These are phyloP conservation scores for Suhomyces prunicola DNA, from an alignment of 805 yeast genomes.

Conservation along the genomic window DNA sequence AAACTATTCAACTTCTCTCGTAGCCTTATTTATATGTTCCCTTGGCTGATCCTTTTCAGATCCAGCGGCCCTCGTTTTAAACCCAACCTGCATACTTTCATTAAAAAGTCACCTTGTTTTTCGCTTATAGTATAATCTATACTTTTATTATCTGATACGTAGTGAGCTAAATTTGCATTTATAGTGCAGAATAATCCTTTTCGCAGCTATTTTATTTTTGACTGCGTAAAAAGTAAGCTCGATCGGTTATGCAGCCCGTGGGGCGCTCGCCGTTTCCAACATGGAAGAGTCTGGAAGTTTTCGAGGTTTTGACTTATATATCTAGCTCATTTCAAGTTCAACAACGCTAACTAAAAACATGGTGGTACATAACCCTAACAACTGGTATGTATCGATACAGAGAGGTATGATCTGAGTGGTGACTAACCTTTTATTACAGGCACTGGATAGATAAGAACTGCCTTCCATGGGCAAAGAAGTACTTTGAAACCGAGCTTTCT, in stretches of 20 bases:
- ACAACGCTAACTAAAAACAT: slow-evolving; percentile 21
- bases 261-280: background rate
- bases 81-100: background rate
- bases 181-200: background rate
- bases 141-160: background rate
- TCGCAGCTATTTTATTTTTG: background rate
- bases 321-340: background rate
- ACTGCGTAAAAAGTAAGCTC: background rate
- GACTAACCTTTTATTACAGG: slow-evolving; percentile 31
- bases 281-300: slow-evolving; percentile 1
- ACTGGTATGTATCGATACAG: slow-evolving; percentile 47
- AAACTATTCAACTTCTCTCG: background rate
- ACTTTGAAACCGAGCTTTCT: slow-evolving; percentile 41
- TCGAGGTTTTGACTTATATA: background rate
- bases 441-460: slow-evolving; percentile 74
- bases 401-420: background rate
- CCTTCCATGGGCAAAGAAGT: slow-evolving; percentile 58
- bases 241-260: slow-evolving; percentile 1
- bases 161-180: background rate
- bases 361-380: slow-evolving; percentile 72
- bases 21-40: background rate
- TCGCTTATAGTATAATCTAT: background rate
- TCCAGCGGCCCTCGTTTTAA: background rate
- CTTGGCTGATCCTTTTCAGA: background rate
- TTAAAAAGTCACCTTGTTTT: background rate